phyloP scores from a whole-genome alignment of 2,329 filamentous ascomycete species.

The Kalmusia sp. region DNA sequence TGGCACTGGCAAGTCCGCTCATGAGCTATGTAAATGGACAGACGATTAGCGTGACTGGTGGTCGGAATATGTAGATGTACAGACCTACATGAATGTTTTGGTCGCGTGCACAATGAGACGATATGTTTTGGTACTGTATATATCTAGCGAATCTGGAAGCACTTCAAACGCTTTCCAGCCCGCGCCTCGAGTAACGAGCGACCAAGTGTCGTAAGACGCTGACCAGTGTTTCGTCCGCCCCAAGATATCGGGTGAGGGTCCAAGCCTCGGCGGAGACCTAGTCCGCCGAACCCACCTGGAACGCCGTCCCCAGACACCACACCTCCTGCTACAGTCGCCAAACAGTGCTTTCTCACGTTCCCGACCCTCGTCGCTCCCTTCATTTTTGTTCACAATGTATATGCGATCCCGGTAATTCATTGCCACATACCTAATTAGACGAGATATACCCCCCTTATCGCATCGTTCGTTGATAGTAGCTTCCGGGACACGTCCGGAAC shows the following conservation, averaged over 20 bases:
- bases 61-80: slow-evolving; percentile 64
- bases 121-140: slow-evolving; percentile 17
- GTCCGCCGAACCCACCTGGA: slow-evolving; percentile 9
- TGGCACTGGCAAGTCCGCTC: slow-evolving; percentile 81
- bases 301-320: slow-evolving; percentile 14
- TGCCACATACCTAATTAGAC: background rate
- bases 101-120: slow-evolving; percentile 7
- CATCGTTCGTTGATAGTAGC: slow-evolving; percentile 10
- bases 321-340: slow-evolving; percentile 7
- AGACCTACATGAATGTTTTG: background rate
- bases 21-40: slow-evolving; percentile 87
- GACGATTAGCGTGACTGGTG: slow-evolving; percentile 86
- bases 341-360: background rate
- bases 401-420: slow-evolving; percentile 31
- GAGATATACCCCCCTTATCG: slow-evolving; percentile 14
- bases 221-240: slow-evolving; percentile 7
- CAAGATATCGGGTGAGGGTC: background rate
- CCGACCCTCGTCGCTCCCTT: slow-evolving; percentile 22
- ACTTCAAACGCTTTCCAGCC: background rate
- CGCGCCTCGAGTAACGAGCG: slow-evolving; percentile 1
- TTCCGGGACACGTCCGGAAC: slow-evolving; percentile 18
- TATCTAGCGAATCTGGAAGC: slow-evolving; percentile 15
- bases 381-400: slow-evolving; percentile 29
- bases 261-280: slow-evolving; percentile 10
- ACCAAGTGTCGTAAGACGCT: slow-evolving; percentile 1